Conservation (phyloP, 345 rosid genomes). For the Mercurialis annua region DNA sequence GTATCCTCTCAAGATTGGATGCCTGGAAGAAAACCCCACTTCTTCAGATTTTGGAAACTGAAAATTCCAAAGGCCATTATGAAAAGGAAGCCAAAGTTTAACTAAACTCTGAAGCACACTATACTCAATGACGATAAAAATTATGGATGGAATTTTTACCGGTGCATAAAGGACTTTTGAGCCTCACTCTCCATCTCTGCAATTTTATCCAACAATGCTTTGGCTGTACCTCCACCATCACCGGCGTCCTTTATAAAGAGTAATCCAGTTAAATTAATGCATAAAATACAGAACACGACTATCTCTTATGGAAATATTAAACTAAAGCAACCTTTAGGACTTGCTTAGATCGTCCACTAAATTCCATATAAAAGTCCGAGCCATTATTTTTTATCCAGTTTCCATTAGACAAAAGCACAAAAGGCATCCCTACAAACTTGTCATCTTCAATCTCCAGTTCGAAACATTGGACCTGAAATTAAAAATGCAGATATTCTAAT, state of each 20-base stretch:
- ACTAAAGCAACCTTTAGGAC: conserved; percentile 58
- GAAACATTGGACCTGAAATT: conserved; percentile 65
- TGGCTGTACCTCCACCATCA: conserved; percentile 86
- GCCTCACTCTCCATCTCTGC: conserved; percentile 84
- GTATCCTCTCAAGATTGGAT: background rate
- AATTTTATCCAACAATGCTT: conserved; percentile 66
- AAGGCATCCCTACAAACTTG: conserved; percentile 79
- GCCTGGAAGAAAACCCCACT: background rate
- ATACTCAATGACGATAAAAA: background rate
- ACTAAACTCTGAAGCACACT: conserved; percentile 7
- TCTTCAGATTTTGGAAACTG: background rate
- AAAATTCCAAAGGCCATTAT: background rate
- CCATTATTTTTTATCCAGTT: conserved; percentile 77
- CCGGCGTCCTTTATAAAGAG: conserved; percentile 55
- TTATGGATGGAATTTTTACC: conserved; percentile 47
- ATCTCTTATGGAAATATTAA: conserved; percentile 10
- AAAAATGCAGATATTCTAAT: conserved; percentile 10
- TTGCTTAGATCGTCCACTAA: conserved; percentile 46
- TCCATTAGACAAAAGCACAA: conserved; percentile 70
- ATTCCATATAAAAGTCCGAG: conserved; percentile 76
- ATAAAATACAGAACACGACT: conserved; percentile 7
- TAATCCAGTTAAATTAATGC: conserved; percentile 13
- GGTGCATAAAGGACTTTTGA: conserved; percentile 97
- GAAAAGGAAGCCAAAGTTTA: background rate
- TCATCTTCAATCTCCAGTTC: conserved; percentile 78